Base-by-base conservation (phyloP, 78 protist species). In the Dictyostelium citrinum region DNA sequence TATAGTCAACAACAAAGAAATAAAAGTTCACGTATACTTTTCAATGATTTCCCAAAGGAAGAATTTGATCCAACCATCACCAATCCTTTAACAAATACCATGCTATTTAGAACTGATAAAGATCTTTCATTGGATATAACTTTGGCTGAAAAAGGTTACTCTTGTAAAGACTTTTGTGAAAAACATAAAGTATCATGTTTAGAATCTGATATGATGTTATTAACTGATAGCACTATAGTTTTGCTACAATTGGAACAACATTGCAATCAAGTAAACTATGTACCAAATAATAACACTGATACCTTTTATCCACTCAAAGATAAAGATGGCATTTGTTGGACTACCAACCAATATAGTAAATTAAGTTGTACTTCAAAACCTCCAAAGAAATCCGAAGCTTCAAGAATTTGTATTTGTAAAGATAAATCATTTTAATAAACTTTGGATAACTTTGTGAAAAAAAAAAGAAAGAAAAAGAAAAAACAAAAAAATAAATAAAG, bases 151-250 rank as follows among this genome's bases (percentile, higher is more conserved):
- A 20, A 6, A 31, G 43, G 35, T 31, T 33, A 33, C 17, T 61
- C 83, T 9, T 88, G 93, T 78, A 27, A 46, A 39, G 75, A 58
- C 17, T 46, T 24, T 22, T 88, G 93, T 67, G 31, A 37, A 51
- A 24, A n/a, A 27, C 41, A 77, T 20, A 60, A 39, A 29, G 29
- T 39, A 3, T 9, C 12, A 12, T 88, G 93, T 46, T 29, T 68
- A 24, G 93, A 88, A 46, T 6, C 85, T 22, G 84, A 88, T 41
- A 67, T 60, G 55, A 24, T 88, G 35, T 49, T 88, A 67, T 16
- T 88, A 1, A 3, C 75, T n/a, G 81, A 88, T 31, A 17, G 11
- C 1, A 14, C 17, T 9, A 27, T 74, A 22, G 76, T 82, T 17
- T 20, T n/a, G 9, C 55, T 61, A 11, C 20, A 39, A 45, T 67